Evolutionary conservation across 768 basidiomycete species (phyloP), one percentile per base, ranked within the genome.

Genomic region (Holtermannia corniformis): DNA sequence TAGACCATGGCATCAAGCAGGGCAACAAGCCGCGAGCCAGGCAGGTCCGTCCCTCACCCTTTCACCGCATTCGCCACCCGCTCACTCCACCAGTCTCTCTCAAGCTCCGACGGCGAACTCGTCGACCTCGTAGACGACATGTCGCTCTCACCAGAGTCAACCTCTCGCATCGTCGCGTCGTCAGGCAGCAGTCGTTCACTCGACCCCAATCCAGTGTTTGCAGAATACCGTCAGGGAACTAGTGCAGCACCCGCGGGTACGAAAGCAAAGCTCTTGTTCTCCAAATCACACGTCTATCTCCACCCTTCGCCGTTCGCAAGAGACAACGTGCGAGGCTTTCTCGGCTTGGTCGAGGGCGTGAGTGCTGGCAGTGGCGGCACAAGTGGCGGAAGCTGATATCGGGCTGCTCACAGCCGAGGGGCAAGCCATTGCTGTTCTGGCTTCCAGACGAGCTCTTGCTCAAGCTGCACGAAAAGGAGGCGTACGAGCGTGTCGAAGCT

Each of bases 281-380:
- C 83, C 72, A 95, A 93, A 70, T 87, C 85, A 41, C 92, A 91
- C 71, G 93, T 96, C 43, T 91, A 93, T 67, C 83, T 99, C 42
- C 88, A 96, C 61, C 95, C 95, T 0, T 93, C 91, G 2, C 82
- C 85, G 2, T 92, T 90, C 70, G 78, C 85, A 1, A 79, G 85
- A 64, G 95, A 97, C 72, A 93, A 96, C 71, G 87, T 96, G 28
- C 82, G 88, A 2, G 95, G 95, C 1, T 97, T 93, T 69, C 82
- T 91, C 5, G 83, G 86, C 14, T 78, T 99, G 52, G 91, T 97
- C 19, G 88, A 90, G 76, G 80, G 89, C 60, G 50, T 27, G 19
- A 52, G 47, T n/a, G 40, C 28, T 7, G 21, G 19, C 5, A 54
- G 27, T 42, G 37, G 14, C 21, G 83, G 13, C 20, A 47, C 32